A percentile compares a stretch with the other conserved stretches of the same genome.
Evolutionary conservation across 169 alveolate genomes (phyloP).

Genomic region (Plasmodium berghei): DNA sequence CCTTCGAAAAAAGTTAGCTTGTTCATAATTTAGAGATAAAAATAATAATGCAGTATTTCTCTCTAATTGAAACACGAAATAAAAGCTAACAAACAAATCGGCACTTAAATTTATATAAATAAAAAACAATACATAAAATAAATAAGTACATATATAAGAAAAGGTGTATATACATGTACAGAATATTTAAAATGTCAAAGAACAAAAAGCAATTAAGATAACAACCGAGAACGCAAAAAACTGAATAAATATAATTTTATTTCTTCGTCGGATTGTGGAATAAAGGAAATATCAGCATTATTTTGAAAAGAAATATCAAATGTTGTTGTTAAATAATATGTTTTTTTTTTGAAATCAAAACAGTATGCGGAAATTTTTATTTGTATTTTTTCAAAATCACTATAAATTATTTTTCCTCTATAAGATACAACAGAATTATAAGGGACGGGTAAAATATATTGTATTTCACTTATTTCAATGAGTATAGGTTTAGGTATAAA

Average conservation of each 20-base stretch:
- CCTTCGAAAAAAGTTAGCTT: no score
- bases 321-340: slow-evolving; percentile 42
- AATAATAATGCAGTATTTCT: no score
- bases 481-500: slow-evolving; percentile 28
- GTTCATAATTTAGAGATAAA: no score
- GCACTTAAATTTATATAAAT: neutral
- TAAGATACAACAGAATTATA: slow-evolving; percentile 36
- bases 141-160: neutral
- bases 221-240: slow-evolving; percentile 42
- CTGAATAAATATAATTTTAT: slow-evolving; percentile 24
- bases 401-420: slow-evolving; percentile 60
- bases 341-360: slow-evolving; percentile 51
- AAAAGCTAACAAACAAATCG: no score
- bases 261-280: slow-evolving; percentile 55
- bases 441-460: slow-evolving; percentile 62
- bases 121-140: slow-evolving; percentile 1
- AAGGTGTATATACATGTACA: neutral
- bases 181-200: neutral
- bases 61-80: no score
- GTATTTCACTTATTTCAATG: slow-evolving; percentile 46
- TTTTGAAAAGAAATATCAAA: slow-evolving; percentile 69
- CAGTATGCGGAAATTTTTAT: slow-evolving; percentile 36
- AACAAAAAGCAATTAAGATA: slow-evolving; percentile 6
- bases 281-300: slow-evolving; percentile 37
- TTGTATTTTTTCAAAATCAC: slow-evolving; percentile 47